Evolutionary conservation across 2,329 filamentous ascomycete genomes (phyloP).

Genomic region (Scedosporium dehoogii): DNA sequence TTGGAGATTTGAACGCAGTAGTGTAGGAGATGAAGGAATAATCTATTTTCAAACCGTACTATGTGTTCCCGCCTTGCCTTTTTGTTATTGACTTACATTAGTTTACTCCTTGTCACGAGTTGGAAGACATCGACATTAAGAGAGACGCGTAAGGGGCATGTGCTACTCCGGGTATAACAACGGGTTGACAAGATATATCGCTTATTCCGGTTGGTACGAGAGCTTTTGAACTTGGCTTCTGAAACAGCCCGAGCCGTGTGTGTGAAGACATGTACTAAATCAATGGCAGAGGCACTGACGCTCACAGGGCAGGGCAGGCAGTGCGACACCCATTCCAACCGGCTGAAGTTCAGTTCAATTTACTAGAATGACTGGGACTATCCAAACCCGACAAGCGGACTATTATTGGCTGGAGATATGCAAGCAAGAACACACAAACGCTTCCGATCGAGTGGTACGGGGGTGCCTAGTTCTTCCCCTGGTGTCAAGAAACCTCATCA

Average conservation of each 20-base stretch:
- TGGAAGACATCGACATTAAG: not conserved
- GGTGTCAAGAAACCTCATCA: too few relatives aligned
- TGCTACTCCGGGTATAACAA: not conserved
- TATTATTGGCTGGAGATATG: too few relatives aligned
- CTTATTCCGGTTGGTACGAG: not conserved
- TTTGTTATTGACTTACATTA: not conserved
- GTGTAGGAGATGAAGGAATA: conserved; percentile 1
- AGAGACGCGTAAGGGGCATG: not conserved
- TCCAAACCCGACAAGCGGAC: too few relatives aligned
- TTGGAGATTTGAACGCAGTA: not conserved
- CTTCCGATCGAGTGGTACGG: too few relatives aligned
- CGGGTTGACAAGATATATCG: not conserved
- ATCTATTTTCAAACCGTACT: not conserved
- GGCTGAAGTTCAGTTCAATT: too few relatives aligned
- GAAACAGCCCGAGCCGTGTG: not conserved
- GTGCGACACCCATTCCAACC: too few relatives aligned
- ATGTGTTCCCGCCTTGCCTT: not conserved
- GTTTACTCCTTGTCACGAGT: not conserved
- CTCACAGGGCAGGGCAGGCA: too few relatives aligned
- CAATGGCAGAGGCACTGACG: too few relatives aligned
- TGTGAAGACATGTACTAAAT: too few relatives aligned
- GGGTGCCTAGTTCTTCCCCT: not conserved
- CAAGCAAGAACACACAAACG: too few relatives aligned
- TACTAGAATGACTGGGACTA: too few relatives aligned
- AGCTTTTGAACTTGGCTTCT: not conserved